Base-by-base conservation (phyloP, 169 alveolate species). In the Theileria parva region DNA sequence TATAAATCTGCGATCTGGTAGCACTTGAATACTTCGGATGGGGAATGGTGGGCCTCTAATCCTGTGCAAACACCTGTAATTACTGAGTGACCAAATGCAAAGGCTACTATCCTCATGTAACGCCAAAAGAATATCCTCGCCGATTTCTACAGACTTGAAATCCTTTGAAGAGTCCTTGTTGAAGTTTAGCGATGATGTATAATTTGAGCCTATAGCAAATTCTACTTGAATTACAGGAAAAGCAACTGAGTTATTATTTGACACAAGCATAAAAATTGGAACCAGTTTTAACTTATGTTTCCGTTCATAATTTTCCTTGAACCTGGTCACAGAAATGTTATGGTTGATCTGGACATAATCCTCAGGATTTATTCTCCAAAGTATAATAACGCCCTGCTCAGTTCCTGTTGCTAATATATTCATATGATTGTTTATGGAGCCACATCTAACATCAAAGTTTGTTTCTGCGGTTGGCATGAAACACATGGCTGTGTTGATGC, bases 11-110 rank as follows among this genome's bases (percentile, higher is more conserved):
- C 79, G 72, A 51, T 85, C 91, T 12, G 91, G 87, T 21, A 85
- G 73, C 51, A 85, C 87, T 57, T 74, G 39, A 53, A 85, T 39
- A 23, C 84, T 77, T 53, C 79, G 25, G 0, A 85, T 67, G 25
- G 83, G 73, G 44, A 85, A 85, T 21, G 91, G 86, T 2, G 89
- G 89, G 1, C 87, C 86, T 60, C 79, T 77, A 27, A 85, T 85
- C 70, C 70, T 71, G 70, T 77, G 85, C 37, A 85, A 48, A 28
- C 91, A 85, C 21, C 91, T 66, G 75, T 77, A 77, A 50, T 60
- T 81, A 15, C 64, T 48, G 50, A 85, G 57, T n/a, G 91, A 85
- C 91, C 91, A 85, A 2, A 85, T 44, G 60, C 76, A 77, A 12
- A 85, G 37, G 21, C 79, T 77, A 64, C 79, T 85, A 67, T 85